phyloP scores from a whole-genome alignment of 164 flowering plant species.

The Chimonanthus salicifolius region DNA sequence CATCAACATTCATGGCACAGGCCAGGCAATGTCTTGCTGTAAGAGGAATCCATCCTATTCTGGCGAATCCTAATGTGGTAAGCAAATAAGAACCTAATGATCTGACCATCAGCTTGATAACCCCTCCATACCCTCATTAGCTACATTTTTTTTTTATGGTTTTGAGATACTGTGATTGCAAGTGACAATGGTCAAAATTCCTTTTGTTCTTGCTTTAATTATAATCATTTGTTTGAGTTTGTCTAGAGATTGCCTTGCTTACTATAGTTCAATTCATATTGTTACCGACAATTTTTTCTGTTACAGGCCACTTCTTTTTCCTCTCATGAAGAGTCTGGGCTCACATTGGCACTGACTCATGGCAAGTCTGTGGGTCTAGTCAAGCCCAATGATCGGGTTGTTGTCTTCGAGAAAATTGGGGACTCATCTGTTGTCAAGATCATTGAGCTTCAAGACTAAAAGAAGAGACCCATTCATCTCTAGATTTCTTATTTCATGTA shows the following conservation, averaged over 20 bases:
- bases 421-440: conserved; percentile 42
- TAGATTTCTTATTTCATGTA: too few relatives aligned
- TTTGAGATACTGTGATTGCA: too few relatives aligned
- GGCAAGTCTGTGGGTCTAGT: conserved; percentile 32
- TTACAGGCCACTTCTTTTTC: conserved; percentile 27
- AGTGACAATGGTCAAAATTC: too few relatives aligned
- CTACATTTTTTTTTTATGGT: not conserved
- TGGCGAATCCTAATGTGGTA: conserved; percentile 37
- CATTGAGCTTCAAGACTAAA: conserved; percentile 27
- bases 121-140: not conserved
- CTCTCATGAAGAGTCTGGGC: conserved; percentile 32
- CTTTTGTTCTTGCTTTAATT: too few relatives aligned
- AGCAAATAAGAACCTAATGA: not conserved
- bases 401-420: conserved; percentile 43
- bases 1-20: conserved; percentile 18
- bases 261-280: not conserved
- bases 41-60: conserved; percentile 41
- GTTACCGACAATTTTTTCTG: not conserved
- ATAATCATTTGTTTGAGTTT: too few relatives aligned
- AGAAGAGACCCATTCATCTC: not conserved
- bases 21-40: conserved; percentile 46
- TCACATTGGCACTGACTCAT: conserved; percentile 30
- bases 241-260: too few relatives aligned
- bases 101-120: not conserved
- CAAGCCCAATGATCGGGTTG: conserved; percentile 38